These are phyloP conservation scores for Phaeosphaeriaceae sp. DNA, from an alignment of 2,329 filamentous ascomycete genomes.

Conservation along the genomic window DNA sequence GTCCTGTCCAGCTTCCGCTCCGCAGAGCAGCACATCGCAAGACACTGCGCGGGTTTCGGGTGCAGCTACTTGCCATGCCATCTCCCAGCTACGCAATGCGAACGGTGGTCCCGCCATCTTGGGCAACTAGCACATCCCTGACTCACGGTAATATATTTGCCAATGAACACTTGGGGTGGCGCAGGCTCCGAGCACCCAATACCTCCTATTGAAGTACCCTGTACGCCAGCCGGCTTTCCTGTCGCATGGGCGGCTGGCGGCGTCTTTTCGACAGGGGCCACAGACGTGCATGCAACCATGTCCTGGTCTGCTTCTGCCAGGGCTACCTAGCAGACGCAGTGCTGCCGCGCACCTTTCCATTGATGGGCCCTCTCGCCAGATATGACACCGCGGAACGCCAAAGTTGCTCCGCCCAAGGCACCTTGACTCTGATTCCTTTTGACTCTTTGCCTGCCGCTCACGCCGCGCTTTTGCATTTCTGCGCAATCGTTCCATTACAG, in stretches of 20 bases:
- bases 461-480: conserved; percentile 13
- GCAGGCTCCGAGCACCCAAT: conserved; percentile 17
- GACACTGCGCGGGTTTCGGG: background rate
- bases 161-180: conserved; percentile 22
- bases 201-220: conserved; percentile 28
- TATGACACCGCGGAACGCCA: conserved; percentile 21
- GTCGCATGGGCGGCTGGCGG: conserved; percentile 24
- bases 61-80: background rate
- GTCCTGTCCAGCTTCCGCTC: too few species aligned
- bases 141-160: conserved; percentile 23
- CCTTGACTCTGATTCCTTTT: conserved; percentile 16
- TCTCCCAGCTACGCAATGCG: conserved; percentile 7
- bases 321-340: conserved; percentile 26
- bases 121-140: conserved; percentile 12
- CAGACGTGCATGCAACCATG: conserved; percentile 29
- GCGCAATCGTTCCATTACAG: conserved; percentile 15
- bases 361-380: conserved; percentile 13
- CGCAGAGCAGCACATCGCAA: background rate
- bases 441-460: conserved; percentile 13
- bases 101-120: conserved; percentile 27
- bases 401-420: conserved; percentile 13
- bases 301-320: conserved; percentile 13
- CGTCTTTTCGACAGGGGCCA: conserved; percentile 25
- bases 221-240: conserved; percentile 15
- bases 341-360: background rate